phyloP scores from a whole-genome alignment of 495 filamentous ascomycete species.

The Xylaria telfairii region DNA sequence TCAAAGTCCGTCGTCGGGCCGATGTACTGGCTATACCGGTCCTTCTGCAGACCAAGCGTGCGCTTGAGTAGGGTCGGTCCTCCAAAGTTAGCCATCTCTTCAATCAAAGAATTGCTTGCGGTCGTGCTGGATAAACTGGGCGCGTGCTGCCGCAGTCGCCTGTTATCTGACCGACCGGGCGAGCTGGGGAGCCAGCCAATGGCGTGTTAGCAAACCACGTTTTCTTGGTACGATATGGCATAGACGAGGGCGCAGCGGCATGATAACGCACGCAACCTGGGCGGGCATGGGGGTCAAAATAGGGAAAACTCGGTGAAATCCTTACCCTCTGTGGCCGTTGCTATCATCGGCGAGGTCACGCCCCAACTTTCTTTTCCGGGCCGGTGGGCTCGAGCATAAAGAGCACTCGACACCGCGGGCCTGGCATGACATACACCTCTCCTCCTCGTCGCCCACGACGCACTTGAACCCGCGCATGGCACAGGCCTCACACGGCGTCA shows the following conservation, averaged over 20 bases:
- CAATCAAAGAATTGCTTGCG: slow-evolving; percentile 59
- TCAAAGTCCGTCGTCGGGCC: slow-evolving; percentile 77
- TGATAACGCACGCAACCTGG: slow-evolving; percentile 35
- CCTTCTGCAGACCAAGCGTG: slow-evolving; percentile 68
- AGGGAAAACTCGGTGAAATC: slow-evolving; percentile 38
- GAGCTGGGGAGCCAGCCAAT: slow-evolving; percentile 55
- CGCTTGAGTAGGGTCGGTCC: slow-evolving; percentile 65
- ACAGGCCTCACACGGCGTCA: slow-evolving; percentile 66
- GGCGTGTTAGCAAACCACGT: slow-evolving; percentile 45
- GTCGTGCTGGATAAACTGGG: slow-evolving; percentile 61
- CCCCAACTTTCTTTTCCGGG: slow-evolving; percentile 76
- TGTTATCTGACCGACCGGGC: slow-evolving; percentile 60
- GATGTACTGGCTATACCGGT: slow-evolving; percentile 69
- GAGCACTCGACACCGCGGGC: slow-evolving; percentile 68
- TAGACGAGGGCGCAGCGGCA: slow-evolving; percentile 30
- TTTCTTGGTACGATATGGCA: slow-evolving; percentile 26
- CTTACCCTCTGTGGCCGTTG: slow-evolving; percentile 64
- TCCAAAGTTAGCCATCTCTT: slow-evolving; percentile 68
- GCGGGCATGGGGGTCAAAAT: slow-evolving; percentile 36
- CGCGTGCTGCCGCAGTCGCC: slow-evolving; percentile 56
- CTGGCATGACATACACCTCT: slow-evolving; percentile 67
- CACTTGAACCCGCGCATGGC: slow-evolving; percentile 85
- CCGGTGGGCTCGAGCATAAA: slow-evolving; percentile 67
- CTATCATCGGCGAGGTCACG: slow-evolving; percentile 64
- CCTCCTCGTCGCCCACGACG: slow-evolving; percentile 78